Base-by-base conservation (phyloP, 179 eudicot species). In the Patellifolia procumbens region DNA sequence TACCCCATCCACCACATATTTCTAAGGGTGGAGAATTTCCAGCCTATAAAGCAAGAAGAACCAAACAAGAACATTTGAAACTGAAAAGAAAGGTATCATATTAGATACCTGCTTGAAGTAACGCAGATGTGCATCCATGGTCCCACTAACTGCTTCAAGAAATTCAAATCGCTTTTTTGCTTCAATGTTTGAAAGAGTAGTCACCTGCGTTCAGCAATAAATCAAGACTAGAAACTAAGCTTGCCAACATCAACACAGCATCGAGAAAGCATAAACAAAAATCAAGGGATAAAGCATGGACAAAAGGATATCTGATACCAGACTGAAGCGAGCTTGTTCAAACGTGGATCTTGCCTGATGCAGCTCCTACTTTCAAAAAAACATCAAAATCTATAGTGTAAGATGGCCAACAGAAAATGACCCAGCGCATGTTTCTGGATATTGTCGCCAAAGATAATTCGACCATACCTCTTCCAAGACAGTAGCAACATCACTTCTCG, bases 101-200 rank as follows among this genome's bases (percentile, higher is more conserved):
- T 29, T 32, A 56, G 16, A 11, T 20, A 91, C 99, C 97, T 95
- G 99, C 82, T 95, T 95, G 80, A 95, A 95, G 81, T 95, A 95
- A 76, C 97, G 94, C 73, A 95, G 94, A 87, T 95, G 99, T 74
- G 98, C 93, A 84, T 94, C 98, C 99, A 95, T 95, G 49, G 99
- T 95, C 74, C 91, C 96, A 77, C 99, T 91, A 80, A 95, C 99
- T 53, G 97, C 98, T 91, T 95, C 99, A 76, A 95, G 82, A 74
- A 95, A 93, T 81, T 95, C 99, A 87, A 95, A 95, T 84, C 98
- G 86, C 86, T 95, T 95, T 83, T 95, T 95, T 28, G 99, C 98
- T 85, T 95, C 99, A 78, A 95, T 90, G 73, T 85, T 93, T 39
- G 99, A 93, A 62, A 95, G 90, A 58, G 97, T 87, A 68, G 98